phyloP scores from a whole-genome alignment of 2,329 filamentous ascomycete genomes.

The Apiospora malaysiana region DNA sequence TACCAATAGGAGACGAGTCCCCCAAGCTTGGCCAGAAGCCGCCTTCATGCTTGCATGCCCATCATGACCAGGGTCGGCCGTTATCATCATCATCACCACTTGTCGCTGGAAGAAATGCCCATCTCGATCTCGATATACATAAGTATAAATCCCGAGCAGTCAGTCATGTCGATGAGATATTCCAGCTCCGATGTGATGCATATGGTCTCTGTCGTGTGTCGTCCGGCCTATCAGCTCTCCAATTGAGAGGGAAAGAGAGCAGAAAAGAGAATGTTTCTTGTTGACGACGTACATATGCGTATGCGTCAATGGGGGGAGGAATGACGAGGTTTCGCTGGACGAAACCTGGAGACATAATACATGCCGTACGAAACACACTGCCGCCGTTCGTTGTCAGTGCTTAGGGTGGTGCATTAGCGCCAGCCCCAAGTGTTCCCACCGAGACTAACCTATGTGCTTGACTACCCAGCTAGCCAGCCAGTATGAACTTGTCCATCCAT shows the following conservation, averaged over 20 bases:
- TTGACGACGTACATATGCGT: background rate
- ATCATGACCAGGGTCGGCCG: background rate
- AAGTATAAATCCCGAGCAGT: too few species aligned
- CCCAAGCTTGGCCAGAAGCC: conserved; percentile 1
- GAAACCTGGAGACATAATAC: background rate
- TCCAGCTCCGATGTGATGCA: background rate
- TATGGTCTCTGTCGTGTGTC: background rate
- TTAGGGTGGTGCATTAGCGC: background rate
- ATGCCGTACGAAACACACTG: conserved; percentile 16
- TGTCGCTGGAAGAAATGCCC: background rate
- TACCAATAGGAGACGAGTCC: background rate
- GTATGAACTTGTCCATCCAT: conserved; percentile 6
- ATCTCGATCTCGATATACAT: background rate
- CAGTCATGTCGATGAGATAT: background rate
- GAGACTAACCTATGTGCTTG: too few species aligned
- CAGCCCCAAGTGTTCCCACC: background rate
- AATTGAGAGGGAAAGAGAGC: background rate
- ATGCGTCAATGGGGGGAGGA: background rate
- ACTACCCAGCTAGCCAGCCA: too few species aligned
- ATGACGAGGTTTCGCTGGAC: background rate
- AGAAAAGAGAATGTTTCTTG: background rate
- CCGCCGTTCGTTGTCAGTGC: conserved; percentile 16
- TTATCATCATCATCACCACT: background rate
- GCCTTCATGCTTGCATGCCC: conserved; percentile 9
- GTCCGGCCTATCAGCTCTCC: background rate